These are phyloP conservation scores for Globisporangium cylindrosporum DNA, from an alignment of 352 stramenopile species.

Conservation along the genomic window DNA sequence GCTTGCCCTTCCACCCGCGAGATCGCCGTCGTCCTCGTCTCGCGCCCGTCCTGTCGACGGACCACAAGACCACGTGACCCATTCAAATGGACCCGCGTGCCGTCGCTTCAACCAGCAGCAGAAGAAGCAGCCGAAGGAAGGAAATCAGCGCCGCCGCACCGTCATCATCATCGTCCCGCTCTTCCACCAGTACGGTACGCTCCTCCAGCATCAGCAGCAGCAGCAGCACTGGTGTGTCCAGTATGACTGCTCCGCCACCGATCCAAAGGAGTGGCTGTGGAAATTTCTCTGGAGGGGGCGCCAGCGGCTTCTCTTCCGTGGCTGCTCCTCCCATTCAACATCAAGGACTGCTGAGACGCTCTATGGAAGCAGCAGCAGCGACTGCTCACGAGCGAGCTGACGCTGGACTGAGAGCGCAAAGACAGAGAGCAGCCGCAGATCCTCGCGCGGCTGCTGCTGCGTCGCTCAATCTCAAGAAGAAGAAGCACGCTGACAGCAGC, in stretches of 20 bases:
- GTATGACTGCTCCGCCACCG: background rate
- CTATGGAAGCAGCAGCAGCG: background rate
- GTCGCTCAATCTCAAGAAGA: background rate
- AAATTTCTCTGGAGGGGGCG: background rate
- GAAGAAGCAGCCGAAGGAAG: background rate
- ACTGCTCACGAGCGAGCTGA: background rate
- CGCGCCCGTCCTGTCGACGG: background rate
- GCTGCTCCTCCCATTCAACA: background rate
- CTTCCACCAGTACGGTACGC: background rate
- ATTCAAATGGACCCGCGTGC: background rate
- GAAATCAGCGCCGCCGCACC: background rate
- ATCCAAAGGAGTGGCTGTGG: background rate
- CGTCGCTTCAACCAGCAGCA: background rate
- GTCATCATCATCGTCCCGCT: background rate
- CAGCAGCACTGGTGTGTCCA: background rate
- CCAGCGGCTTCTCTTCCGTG: constrained; percentile 1
- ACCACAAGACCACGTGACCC: background rate
- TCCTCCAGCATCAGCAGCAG: background rate
- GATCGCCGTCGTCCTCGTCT: background rate
- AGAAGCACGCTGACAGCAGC: background rate
- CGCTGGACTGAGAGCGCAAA: too few species aligned
- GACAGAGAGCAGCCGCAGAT: background rate
- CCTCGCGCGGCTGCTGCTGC: too few species aligned
- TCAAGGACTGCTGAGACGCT: background rate
- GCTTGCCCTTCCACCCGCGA: background rate